Conservation (phyloP, 2,329 filamentous ascomycete genomes). For the Malbranchea zuffiana region DNA sequence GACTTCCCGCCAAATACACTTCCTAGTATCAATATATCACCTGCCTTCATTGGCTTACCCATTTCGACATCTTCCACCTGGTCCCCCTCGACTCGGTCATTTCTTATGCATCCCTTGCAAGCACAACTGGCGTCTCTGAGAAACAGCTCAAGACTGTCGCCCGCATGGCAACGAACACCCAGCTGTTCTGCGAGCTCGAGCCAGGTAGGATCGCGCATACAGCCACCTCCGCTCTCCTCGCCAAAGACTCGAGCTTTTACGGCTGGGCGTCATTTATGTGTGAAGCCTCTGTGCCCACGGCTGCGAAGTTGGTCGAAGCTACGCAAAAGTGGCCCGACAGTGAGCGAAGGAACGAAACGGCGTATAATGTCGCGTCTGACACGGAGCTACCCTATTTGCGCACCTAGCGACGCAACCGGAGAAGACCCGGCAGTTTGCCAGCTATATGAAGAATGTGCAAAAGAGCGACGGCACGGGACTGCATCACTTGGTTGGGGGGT, state of each 20-base stretch:
- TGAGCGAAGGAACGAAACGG: conserved; percentile 17
- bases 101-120: conserved; percentile 21
- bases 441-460: conserved; percentile 46
- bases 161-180: conserved; percentile 48
- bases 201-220: conserved; percentile 46
- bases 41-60: conserved; percentile 22
- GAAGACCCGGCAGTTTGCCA: conserved; percentile 42
- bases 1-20: too few relatives aligned
- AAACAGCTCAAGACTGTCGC: conserved; percentile 28
- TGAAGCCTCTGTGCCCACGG: conserved; percentile 15
- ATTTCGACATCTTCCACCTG: conserved; percentile 22
- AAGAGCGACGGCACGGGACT: conserved; percentile 48
- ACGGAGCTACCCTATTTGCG: conserved; percentile 25
- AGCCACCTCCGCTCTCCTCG: conserved; percentile 42
- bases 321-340: conserved; percentile 18
- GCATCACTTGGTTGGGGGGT: conserved; percentile 43
- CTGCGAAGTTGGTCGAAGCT: conserved; percentile 18
- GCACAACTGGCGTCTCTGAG: conserved; percentile 18
- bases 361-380: conserved; percentile 22
- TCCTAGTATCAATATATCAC: conserved; percentile 18
- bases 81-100: conserved; percentile 20
- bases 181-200: conserved; percentile 44
- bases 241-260: conserved; percentile 18
- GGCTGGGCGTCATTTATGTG: conserved; percentile 47
- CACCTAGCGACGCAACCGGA: conserved; percentile 20